Evolutionary conservation across 805 yeast species (phyloP).

Genomic region (Candida jianshihensis): DNA sequence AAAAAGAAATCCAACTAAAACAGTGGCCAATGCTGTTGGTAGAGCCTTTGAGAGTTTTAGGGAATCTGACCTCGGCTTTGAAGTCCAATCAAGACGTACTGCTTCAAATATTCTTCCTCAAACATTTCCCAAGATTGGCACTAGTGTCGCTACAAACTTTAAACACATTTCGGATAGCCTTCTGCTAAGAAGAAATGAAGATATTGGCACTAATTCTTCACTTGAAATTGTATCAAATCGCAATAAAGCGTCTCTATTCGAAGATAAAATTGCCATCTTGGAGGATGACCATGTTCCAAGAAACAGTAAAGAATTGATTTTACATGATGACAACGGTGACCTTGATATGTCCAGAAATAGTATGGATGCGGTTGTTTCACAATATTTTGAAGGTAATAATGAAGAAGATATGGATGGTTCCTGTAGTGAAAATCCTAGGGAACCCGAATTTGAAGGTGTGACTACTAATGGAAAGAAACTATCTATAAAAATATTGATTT

Average conservation of each 20-base stretch:
- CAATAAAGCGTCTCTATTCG: neutral
- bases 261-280: slow-evolving; percentile 1
- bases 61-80: no score
- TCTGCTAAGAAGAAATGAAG: slow-evolving; percentile 3
- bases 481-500: neutral
- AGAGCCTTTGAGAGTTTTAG: no score
- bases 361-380: slow-evolving; percentile 3
- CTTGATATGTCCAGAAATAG: slow-evolving; percentile 1
- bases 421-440: no score
- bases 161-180: no score
- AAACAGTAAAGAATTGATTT: slow-evolving; percentile 1
- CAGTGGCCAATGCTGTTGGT: no score
- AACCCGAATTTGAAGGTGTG: neutral
- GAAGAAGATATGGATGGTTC: neutral
- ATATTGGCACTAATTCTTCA: slow-evolving; percentile 7
- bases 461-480: neutral
- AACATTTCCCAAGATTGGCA: no score
- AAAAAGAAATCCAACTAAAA: no score
- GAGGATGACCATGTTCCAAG: neutral
- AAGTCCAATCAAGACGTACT: no score
- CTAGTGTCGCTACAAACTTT: no score
- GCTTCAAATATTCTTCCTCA: no score
- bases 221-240: slow-evolving; percentile 7
- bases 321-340: neutral
- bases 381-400: slow-evolving; percentile 1